Percentiles rank a stretch among this genome's conserved stretches.
Evolutionary conservation across 1,284 basidiomycete genomes (phyloP).

Genomic region (Ceratorhiza oryzae-sativae): DNA sequence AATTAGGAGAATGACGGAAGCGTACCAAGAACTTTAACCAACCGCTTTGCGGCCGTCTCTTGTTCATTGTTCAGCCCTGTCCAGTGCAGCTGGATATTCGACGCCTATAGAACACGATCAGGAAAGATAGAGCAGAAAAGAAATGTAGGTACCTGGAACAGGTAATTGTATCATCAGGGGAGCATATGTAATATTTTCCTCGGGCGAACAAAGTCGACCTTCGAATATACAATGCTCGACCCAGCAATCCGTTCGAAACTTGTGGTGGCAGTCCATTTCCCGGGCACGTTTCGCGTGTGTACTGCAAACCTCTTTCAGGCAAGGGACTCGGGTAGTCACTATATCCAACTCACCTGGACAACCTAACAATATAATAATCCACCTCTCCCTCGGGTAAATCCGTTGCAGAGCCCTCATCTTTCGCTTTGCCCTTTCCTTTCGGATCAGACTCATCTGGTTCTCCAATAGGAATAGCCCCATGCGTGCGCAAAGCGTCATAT

Average conservation of each 20-base stretch:
- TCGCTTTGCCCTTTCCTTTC: constrained; percentile 46
- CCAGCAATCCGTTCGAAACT: constrained; percentile 83
- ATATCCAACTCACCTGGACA: constrained; percentile 63
- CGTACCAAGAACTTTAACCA: constrained; percentile 70
- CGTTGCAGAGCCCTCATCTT: constrained; percentile 61
- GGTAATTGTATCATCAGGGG: constrained; percentile 65
- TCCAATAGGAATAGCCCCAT: constrained; percentile 17
- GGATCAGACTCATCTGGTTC: constrained; percentile 23
- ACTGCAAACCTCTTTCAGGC: constrained; percentile 49
- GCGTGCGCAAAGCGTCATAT: constrained; percentile 25
- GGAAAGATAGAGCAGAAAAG: neutral
- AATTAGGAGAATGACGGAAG: constrained; percentile 8
- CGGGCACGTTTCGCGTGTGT: constrained; percentile 63
- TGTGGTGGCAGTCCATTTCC: constrained; percentile 55
- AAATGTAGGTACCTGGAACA: constrained; percentile 56
- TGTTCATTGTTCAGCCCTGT: constrained; percentile 75
- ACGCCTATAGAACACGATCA: constrained; percentile 53
- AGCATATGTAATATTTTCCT: constrained; percentile 67
- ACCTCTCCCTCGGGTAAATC: constrained; percentile 59
- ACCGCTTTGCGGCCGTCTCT: constrained; percentile 63
- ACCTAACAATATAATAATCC: constrained; percentile 70
- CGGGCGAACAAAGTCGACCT: constrained; percentile 64
- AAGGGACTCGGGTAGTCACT: neutral
- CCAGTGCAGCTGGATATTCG: constrained; percentile 64
- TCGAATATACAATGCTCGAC: constrained; percentile 76